A percentile compares a stretch with the other conserved stretches of the same genome.
These are phyloP conservation scores for Protea cynaroides DNA, from an alignment of 164 flowering plant genomes.

Conservation along the genomic window DNA sequence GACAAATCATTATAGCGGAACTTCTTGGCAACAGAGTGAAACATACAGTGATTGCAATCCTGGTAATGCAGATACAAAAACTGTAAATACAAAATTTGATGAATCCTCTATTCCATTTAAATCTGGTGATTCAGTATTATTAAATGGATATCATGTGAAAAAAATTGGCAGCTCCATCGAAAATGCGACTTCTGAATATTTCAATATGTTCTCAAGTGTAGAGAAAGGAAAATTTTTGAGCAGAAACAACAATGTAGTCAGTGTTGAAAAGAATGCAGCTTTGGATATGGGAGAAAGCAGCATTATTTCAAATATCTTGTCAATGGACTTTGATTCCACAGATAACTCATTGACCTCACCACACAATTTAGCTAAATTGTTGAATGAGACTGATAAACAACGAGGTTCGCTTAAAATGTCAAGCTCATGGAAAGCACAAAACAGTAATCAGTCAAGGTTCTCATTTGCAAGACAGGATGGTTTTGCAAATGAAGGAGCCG, in stretches of 20 bases:
- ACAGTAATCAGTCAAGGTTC: constrained; percentile 39
- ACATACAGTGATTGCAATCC: constrained; percentile 10
- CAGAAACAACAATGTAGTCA: constrained; percentile 10
- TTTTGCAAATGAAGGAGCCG: constrained; percentile 16
- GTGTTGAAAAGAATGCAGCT: constrained; percentile 14
- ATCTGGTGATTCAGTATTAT: constrained; percentile 14
- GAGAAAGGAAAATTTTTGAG: constrained; percentile 23
- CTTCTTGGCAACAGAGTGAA: constrained; percentile 16
- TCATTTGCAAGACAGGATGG: constrained; percentile 50
- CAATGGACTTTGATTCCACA: constrained; percentile 40
- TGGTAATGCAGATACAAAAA: constrained; percentile 11
- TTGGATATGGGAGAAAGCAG: constrained; percentile 40
- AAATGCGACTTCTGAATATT: constrained; percentile 14
- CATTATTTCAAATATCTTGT: constrained; percentile 52
- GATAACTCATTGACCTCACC: constrained; percentile 37
- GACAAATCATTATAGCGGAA: constrained; percentile 18
- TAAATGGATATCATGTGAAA: constrained; percentile 14
- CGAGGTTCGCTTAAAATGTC: constrained; percentile 19
- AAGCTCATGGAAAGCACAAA: constrained; percentile 25
- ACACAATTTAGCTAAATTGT: constrained; percentile 27
- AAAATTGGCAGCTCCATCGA: constrained; percentile 18
- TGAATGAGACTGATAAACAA: constrained; percentile 24
- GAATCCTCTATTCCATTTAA: constrained; percentile 18
- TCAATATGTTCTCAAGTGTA: constrained; percentile 20
- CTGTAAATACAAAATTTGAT: constrained; percentile 16